Conservation (phyloP, 2,329 filamentous ascomycete genomes). For the Septoria linicola region DNA sequence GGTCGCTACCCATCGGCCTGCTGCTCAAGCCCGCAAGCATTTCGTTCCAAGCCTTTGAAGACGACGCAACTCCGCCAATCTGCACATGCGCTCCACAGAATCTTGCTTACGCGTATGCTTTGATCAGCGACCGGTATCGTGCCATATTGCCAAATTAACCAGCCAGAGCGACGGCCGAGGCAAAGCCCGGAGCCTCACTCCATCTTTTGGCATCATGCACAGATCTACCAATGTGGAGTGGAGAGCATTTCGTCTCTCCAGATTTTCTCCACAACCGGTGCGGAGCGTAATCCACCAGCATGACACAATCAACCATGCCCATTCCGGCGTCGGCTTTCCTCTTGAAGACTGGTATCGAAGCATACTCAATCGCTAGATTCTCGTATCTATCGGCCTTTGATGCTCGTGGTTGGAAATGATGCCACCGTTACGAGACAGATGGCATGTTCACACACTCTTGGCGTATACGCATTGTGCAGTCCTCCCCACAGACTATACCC, state of each 20-base stretch:
- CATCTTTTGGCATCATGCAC: no score
- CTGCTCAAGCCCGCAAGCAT: neutral
- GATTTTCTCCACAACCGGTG: constrained; percentile 1
- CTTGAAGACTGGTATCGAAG: constrained; percentile 2
- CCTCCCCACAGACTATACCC: constrained; percentile 1
- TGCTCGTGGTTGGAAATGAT: no score
- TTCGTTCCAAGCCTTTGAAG: neutral
- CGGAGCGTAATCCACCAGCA: neutral
- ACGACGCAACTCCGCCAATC: neutral
- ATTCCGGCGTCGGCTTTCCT: constrained; percentile 5
- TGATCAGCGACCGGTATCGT: neutral
- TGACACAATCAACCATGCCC: constrained; percentile 10
- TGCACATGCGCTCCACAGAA: neutral
- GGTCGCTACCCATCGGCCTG: no score
- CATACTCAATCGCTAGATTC: constrained; percentile 8
- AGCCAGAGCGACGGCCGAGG: no score
- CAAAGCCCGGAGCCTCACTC: neutral
- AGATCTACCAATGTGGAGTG: neutral
- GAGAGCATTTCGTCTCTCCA: neutral
- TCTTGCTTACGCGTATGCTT: neutral
- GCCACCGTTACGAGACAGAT: no score
- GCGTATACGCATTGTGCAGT: no score
- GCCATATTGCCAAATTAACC: no score
- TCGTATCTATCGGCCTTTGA: constrained; percentile 16
- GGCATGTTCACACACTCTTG: no score